These are phyloP conservation scores for Mortierella sp. DNA, from an alignment of 371 early-diverging fungal species.

Conservation along the genomic window DNA sequence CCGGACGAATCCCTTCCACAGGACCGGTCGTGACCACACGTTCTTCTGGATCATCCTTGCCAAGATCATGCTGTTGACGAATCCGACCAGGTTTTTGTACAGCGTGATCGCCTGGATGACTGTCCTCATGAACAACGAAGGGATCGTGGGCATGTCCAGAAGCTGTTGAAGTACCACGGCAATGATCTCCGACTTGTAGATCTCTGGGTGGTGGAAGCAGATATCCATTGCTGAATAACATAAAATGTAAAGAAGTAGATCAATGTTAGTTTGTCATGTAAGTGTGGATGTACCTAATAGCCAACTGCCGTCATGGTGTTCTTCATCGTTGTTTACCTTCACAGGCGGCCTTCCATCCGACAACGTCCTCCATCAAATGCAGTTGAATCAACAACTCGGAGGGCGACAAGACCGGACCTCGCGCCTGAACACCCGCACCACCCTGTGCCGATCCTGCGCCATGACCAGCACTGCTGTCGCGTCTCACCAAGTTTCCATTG, in stretches of 20 bases:
- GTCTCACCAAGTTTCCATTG: background rate
- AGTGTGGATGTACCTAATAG: background rate
- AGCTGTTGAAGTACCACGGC: constrained; percentile 76
- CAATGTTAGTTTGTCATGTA: background rate
- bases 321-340: constrained; percentile 59
- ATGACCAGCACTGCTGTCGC: constrained; percentile 21
- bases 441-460: background rate
- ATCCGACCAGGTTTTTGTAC: constrained; percentile 69
- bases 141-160: constrained; percentile 73
- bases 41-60: constrained; percentile 72
- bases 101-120: constrained; percentile 79
- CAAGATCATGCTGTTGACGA: constrained; percentile 69
- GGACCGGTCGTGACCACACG: constrained; percentile 76
- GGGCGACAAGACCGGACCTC: constrained; percentile 60
- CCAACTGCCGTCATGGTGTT: background rate
- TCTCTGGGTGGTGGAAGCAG: constrained; percentile 75
- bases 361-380: constrained; percentile 71
- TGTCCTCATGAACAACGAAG: constrained; percentile 82
- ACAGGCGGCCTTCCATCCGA: constrained; percentile 64
- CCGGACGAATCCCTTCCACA: constrained; percentile 88
- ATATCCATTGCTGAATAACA: constrained; percentile 70
- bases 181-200: constrained; percentile 77
- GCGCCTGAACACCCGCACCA: constrained; percentile 37
- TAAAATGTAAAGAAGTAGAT: background rate
- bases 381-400: constrained; percentile 70